Base-by-base conservation (phyloP, 371 early-diverging fungal genomes). In the Mortierella sp. region DNA sequence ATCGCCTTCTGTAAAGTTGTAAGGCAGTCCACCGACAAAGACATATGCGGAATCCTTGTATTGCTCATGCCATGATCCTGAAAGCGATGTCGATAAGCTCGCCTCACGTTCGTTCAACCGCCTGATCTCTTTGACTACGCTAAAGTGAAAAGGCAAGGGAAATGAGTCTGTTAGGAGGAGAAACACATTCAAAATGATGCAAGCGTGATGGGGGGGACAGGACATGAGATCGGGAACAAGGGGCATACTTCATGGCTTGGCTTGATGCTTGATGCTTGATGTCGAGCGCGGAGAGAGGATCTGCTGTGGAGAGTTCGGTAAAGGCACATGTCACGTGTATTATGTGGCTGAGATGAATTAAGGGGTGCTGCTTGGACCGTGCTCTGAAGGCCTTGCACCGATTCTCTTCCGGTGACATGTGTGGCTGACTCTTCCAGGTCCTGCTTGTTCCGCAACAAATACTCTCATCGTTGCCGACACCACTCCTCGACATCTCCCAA, bases 1-100 rank as follows among this genome's bases (percentile, higher is more conserved):
- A 72, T 97, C 98, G 45, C 96, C 96, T 78, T 98, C 98, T 22
- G 93, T 94, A 46, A 96, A 78, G n/a, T 94, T 90, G 74, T 72
- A 95, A 0, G 90, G 86, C 0, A 98, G 67, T 7, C 93, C 92
- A 50, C 96, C 97, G n/a, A 86, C 88, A 83, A 87, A 97, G 31
- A 97, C 83, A 81, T 96, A 95, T 0, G 97, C 91, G 8, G 95
- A 92, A 66, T 96, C 90, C 72, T 86, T 90, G 80, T 94, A 96
- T 61, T 94, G 91, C 40, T 87, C 91, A 80, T 97, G 98, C 97
- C 97, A 97, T 17, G 94, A 93, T 22, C 78, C 85, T 12, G 83
- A 81, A 54, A 58, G 37, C 19, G 78, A 78, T 4, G 79, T 80
- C 47, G 76, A 74, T 6, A 79, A 78, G 6, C 60, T 76, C 12